These are phyloP conservation scores for Antrodiella citrinella DNA, from an alignment of 768 basidiomycete genomes.

Conservation along the genomic window DNA sequence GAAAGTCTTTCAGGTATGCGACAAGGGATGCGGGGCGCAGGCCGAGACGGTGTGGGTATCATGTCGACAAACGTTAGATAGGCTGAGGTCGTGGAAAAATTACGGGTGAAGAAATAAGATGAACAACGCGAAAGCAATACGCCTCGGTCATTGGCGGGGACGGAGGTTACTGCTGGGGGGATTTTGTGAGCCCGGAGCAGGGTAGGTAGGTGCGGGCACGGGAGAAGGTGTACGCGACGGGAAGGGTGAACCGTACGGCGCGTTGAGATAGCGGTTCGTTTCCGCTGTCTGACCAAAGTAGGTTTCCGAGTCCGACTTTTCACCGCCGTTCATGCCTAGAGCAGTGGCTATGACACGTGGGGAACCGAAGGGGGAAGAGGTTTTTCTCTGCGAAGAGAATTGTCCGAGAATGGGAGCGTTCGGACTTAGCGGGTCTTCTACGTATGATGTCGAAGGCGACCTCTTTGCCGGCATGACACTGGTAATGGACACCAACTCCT, in stretches of 20 bases:
- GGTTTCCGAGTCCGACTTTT: slow-evolving; percentile 17
- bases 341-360: slow-evolving; percentile 43
- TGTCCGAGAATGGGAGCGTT: slow-evolving; percentile 56
- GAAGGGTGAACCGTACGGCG: slow-evolving; percentile 42
- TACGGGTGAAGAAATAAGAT: not conserved
- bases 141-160: slow-evolving; percentile 12
- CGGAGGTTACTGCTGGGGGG: slow-evolving; percentile 5
- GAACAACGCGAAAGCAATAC: not conserved
- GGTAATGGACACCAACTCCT: slow-evolving; percentile 27
- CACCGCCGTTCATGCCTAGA: slow-evolving; percentile 24
- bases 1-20: slow-evolving; percentile 8
- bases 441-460: slow-evolving; percentile 26
- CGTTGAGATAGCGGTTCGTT: slow-evolving; percentile 38
- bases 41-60: slow-evolving; percentile 8
- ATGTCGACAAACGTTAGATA: slow-evolving; percentile 12
- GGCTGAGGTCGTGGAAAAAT: slow-evolving; percentile 6
- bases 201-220: slow-evolving; percentile 18
- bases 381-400: slow-evolving; percentile 33
- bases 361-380: slow-evolving; percentile 41
- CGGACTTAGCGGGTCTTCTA: slow-evolving; percentile 37
- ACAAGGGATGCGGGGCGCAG: slow-evolving; percentile 1
- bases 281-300: slow-evolving; percentile 33
- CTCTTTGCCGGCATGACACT: slow-evolving; percentile 27
- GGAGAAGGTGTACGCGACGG: slow-evolving; percentile 43
- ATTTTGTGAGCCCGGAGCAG: slow-evolving; percentile 13